phyloP scores from a whole-genome alignment of 371 early-diverging fungal species.

The Apophysomyces ossiformis region DNA sequence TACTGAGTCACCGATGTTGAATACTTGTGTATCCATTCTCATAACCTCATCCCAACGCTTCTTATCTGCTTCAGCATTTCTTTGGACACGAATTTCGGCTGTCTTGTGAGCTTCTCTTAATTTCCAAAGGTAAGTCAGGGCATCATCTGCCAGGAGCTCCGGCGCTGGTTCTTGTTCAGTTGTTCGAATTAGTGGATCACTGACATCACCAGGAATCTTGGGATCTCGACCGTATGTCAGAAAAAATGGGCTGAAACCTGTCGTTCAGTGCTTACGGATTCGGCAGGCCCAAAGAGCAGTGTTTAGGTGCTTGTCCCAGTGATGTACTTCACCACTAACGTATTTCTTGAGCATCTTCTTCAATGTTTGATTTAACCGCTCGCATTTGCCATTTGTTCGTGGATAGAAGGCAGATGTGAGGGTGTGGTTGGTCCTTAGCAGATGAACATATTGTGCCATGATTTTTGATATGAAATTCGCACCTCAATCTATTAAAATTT shows the following conservation, averaged over 20 bases:
- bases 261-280: conserved; percentile 8
- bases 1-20: conserved; percentile 19
- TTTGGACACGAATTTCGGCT: conserved; percentile 17
- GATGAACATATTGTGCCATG: neutral
- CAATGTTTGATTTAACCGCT: conserved; percentile 16
- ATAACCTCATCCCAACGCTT: conserved; percentile 23
- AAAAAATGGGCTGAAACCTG: conserved; percentile 15
- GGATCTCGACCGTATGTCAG: conserved; percentile 13
- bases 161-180: no score
- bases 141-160: no score
- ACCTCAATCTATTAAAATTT: neutral
- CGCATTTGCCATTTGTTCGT: conserved; percentile 23
- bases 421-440: neutral
- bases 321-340: conserved; percentile 19
- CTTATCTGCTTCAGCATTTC: conserved; percentile 22
- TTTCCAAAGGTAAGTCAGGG: no score
- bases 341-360: conserved; percentile 26
- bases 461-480: conserved; percentile 14
- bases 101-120: conserved; percentile 18
- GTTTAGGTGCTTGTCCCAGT: conserved; percentile 19
- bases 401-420: conserved; percentile 19
- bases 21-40: conserved; percentile 9
- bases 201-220: conserved; percentile 4
- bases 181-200: no score
- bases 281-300: conserved; percentile 16